Conservation (phyloP, 2,329 filamentous ascomycete species). For the Penicillium italicum region DNA sequence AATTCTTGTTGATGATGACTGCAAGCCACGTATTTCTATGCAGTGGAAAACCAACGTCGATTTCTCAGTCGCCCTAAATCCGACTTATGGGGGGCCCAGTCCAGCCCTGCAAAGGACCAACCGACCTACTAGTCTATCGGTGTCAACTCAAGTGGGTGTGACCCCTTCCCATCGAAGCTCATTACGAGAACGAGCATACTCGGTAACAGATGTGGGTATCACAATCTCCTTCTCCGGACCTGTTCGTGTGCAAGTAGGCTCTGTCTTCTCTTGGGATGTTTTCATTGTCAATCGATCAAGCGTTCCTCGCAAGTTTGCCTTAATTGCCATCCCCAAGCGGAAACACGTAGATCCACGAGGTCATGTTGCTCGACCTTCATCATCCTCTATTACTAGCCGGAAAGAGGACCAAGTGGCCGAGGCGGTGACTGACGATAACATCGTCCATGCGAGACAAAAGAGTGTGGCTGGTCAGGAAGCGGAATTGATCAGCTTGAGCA, state of each 20-base stretch:
- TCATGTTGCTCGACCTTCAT: slow-evolving; percentile 45
- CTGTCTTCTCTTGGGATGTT: slow-evolving; percentile 54
- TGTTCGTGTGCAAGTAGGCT: slow-evolving; percentile 47
- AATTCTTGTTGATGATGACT: slow-evolving; percentile 41
- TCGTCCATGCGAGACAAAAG: slow-evolving; percentile 55
- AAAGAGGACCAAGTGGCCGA: slow-evolving; percentile 44
- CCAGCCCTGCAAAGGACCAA: slow-evolving; percentile 46
- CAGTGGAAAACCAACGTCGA: slow-evolving; percentile 49
- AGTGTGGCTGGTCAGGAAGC: slow-evolving; percentile 48
- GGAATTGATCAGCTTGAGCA: slow-evolving; percentile 55
- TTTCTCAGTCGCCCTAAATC: slow-evolving; percentile 47
- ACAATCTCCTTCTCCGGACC: slow-evolving; percentile 57
- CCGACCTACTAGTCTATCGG: slow-evolving; percentile 44
- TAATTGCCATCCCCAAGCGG: slow-evolving; percentile 52
- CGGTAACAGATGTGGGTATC: slow-evolving; percentile 45
- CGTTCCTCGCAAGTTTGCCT: slow-evolving; percentile 52
- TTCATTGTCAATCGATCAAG: slow-evolving; percentile 59
- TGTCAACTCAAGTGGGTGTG: slow-evolving; percentile 25
- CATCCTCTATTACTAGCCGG: slow-evolving; percentile 42
- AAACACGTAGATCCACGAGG: slow-evolving; percentile 41
- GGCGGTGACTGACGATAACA: slow-evolving; percentile 55
- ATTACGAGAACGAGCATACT: slow-evolving; percentile 37
- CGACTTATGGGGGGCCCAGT: slow-evolving; percentile 46
- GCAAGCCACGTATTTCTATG: slow-evolving; percentile 46
- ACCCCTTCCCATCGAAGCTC: slow-evolving; percentile 31